Evolutionary conservation across 2,329 filamentous ascomycete species (phyloP).

Genomic region (Periconia macrospinosa): DNA sequence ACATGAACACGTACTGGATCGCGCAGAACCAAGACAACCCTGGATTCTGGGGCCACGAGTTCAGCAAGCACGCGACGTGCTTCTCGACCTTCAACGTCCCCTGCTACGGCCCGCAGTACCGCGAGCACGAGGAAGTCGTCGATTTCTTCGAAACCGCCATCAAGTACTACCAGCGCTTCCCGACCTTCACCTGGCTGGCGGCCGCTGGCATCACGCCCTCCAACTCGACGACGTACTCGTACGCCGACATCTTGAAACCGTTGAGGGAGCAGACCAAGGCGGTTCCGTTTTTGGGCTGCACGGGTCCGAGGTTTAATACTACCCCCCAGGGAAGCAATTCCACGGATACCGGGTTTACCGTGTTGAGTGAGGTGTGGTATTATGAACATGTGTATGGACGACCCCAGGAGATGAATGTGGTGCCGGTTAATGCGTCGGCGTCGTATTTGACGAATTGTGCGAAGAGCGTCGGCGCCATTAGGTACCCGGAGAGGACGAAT

Average conservation of each 20-base stretch:
- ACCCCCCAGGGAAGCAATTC: constrained; percentile 60
- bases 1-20: constrained; percentile 70
- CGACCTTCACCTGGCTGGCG: constrained; percentile 64
- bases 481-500: constrained; percentile 57
- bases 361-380: constrained; percentile 67
- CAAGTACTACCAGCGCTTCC: constrained; percentile 59
- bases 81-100: constrained; percentile 66
- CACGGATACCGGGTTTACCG: constrained; percentile 59
- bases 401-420: constrained; percentile 55
- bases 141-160: constrained; percentile 66
- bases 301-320: constrained; percentile 62
- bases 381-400: constrained; percentile 63
- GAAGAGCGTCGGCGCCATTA: constrained; percentile 54
- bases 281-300: constrained; percentile 64
- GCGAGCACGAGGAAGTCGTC: constrained; percentile 60
- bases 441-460: constrained; percentile 58
- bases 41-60: constrained; percentile 69
- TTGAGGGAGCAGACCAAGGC: constrained; percentile 56
- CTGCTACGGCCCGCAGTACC: constrained; percentile 65
- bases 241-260: constrained; percentile 55
- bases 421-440: constrained; percentile 53
- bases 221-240: constrained; percentile 60
- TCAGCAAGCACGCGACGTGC: constrained; percentile 69
- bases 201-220: constrained; percentile 58
- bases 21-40: constrained; percentile 58